phyloP scores from a whole-genome alignment of 495 filamentous ascomycete genomes.

The Penicillium pulvis region DNA sequence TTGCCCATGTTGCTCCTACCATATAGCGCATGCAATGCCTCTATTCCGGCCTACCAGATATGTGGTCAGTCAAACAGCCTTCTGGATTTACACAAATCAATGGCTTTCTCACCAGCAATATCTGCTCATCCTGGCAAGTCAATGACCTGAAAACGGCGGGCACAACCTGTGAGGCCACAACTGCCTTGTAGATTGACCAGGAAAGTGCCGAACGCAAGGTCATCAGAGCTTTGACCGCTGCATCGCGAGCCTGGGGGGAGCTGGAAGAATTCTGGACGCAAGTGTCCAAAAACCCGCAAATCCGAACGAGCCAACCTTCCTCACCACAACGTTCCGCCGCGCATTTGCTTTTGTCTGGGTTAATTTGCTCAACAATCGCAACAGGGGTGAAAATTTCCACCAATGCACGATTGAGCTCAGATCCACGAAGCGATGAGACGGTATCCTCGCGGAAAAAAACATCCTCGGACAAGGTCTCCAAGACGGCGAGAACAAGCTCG shows the following conservation, averaged over 20 bases:
- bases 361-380: slow-evolving; percentile 69
- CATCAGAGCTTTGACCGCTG: slow-evolving; percentile 70
- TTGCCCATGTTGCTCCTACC: slow-evolving; percentile 70
- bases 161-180: slow-evolving; percentile 68
- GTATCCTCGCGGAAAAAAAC: slow-evolving; percentile 89
- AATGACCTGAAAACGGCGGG: slow-evolving; percentile 73
- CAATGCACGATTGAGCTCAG: slow-evolving; percentile 80
- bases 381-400: slow-evolving; percentile 90
- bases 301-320: slow-evolving; percentile 84
- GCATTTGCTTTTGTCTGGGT: slow-evolving; percentile 64
- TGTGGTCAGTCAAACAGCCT: not conserved
- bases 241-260: slow-evolving; percentile 61
- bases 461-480: slow-evolving; percentile 95
- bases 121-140: slow-evolving; percentile 67
- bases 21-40: slow-evolving; percentile 82
- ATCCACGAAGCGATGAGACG: slow-evolving; percentile 77
- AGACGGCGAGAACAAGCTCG: slow-evolving; percentile 75
- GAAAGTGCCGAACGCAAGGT: slow-evolving; percentile 73
- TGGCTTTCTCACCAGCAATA: slow-evolving; percentile 66
- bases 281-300: slow-evolving; percentile 70
- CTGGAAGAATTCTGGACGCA: slow-evolving; percentile 68
- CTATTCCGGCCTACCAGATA: slow-evolving; percentile 68
- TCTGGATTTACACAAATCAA: not conserved
- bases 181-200: slow-evolving; percentile 84
- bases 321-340: slow-evolving; percentile 68